Base-by-base conservation (phyloP, 2,329 filamentous ascomycete species). In the Aureobasidium sp. region DNA sequence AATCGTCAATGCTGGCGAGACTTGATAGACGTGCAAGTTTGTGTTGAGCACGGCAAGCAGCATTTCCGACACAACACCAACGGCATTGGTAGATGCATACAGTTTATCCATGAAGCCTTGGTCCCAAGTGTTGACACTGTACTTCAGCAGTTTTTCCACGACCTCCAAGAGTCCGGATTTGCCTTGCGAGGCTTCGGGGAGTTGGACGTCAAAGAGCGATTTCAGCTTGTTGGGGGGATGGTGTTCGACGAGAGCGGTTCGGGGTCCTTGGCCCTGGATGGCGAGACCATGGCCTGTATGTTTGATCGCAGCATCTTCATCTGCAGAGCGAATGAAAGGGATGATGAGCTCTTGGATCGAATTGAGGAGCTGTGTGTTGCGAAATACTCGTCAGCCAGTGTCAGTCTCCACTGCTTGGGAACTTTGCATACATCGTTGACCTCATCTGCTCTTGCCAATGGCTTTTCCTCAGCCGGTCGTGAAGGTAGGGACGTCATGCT, bases 101-200 rank as follows among this genome's bases (percentile, higher is more conserved):
- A 97, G 80, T 77, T 99, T 97, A 76, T 97, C 92, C 70, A 97
- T 77, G 75, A 97, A 99, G 11, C 93, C 93, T 75, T 96, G 92
- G 70, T 96, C 89, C 90, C 92, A 97, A n/a, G 93, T 97, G 76
- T 99, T 99, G 70, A 97, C 93, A 70, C 89, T 94, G 74, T 95
- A 91, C 65, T 84, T 81, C 45, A 97, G 79, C 25, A 97, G 80
- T 63, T 86, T 83, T 66, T 85, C 78, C 49, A 96, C 81, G 3
- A 84, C 62, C 2, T 70, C 61, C 16, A 80, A 44, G 13, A 81
- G 65, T 9, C 76, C 78, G 11, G 75, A 72, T 64, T 75, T 78
- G 29, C 78, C 77, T 2, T 69, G 66, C 16, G 71, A 69, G 42
- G 71, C 39, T 8, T 72, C 67, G 0, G 74, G 73, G 41, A 78